Evolutionary conservation across 768 basidiomycete species (phyloP), one percentile per base, ranked within the genome.

Genomic region (Collybia sp.): DNA sequence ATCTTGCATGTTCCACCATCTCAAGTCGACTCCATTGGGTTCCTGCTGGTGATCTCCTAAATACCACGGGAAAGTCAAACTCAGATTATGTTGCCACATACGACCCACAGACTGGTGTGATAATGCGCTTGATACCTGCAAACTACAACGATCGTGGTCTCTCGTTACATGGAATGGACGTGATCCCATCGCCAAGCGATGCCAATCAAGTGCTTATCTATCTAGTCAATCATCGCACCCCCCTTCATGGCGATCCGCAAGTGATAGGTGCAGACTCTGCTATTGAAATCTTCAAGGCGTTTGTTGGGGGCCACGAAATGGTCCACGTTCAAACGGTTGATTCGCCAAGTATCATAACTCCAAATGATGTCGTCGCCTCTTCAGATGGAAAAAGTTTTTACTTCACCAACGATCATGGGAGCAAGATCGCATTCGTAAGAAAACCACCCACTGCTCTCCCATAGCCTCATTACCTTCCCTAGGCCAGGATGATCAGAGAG

Each of bases 341-440:
- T 31, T 73, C 83, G 56, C 66, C 73, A 6, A 59, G 76, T 10
- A 70, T 89, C 17, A 34, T 73, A 10, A 79, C 83, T 4, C 88
- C 88, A 1, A 89, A 88, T 55, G 87, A 88, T 55, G 44, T 89
- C 12, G 75, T 80, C n/a, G 85, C 86, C 20, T 73, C 70, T 25
- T 58, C 76, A 2, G 81, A 87, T 51, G 83, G 83, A 19, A 67
- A 74, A 48, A 77, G 75, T 33, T 79, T 88, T 47, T 80, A 78
- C 58, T 77, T 88, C 57, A 84, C 85, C 25, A 90, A 89, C 53
- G 83, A 87, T 48, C 71, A 80, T 50, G 67, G 68, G 15, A 56
- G 56, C 34, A 86, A 84, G 65, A 61, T 70, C 15, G 75, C 80
- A 42, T 50, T 68, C 43, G 84, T 85, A 56, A 41, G 25, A 8